Conservation (phyloP, 2,329 filamentous ascomycete genomes). For the Leptographium wingfieldii region DNA sequence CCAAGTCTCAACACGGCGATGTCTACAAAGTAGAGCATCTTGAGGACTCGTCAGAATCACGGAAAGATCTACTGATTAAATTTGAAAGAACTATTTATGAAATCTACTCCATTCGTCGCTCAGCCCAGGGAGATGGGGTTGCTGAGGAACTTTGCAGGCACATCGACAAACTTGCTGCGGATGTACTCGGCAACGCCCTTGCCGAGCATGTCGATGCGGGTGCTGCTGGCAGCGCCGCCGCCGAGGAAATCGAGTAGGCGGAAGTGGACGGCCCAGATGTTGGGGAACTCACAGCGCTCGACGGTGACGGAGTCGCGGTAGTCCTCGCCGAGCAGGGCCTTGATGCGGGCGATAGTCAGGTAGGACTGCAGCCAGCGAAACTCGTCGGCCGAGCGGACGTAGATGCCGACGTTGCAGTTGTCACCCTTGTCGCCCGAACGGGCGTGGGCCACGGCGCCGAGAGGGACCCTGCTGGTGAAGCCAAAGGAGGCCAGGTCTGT, state of each 20-base stretch:
- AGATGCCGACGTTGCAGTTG: constrained; percentile 22
- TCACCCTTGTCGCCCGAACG: constrained; percentile 22
- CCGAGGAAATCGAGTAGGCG: constrained; percentile 31
- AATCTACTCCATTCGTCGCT: too few relatives aligned
- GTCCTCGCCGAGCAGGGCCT: constrained; percentile 28
- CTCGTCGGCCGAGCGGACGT: constrained; percentile 20
- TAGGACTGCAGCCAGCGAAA: constrained; percentile 5
- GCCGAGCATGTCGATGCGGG: constrained; percentile 33
- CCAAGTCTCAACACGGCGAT: too few relatives aligned
- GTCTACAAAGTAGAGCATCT: too few relatives aligned
- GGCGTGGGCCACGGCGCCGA: constrained; percentile 20
- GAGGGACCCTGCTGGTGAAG: constrained; percentile 11
- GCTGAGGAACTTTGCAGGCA: constrained; percentile 14
- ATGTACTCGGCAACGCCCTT: constrained; percentile 41
- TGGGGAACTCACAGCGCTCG: constrained; percentile 32
- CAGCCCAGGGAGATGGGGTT: neutral
- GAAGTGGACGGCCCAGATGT: constrained; percentile 18
- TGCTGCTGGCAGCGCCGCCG: constrained; percentile 32
- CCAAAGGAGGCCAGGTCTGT: constrained; percentile 7
- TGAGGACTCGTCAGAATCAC: too few relatives aligned
- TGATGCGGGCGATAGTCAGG: constrained; percentile 24
- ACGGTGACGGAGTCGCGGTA: constrained; percentile 26
- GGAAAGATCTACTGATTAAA: too few relatives aligned
- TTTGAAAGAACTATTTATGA: neutral
- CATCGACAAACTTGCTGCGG: constrained; percentile 17